Conservation (phyloP, 2,329 filamentous ascomycete genomes). For the Diatrype stigma region DNA sequence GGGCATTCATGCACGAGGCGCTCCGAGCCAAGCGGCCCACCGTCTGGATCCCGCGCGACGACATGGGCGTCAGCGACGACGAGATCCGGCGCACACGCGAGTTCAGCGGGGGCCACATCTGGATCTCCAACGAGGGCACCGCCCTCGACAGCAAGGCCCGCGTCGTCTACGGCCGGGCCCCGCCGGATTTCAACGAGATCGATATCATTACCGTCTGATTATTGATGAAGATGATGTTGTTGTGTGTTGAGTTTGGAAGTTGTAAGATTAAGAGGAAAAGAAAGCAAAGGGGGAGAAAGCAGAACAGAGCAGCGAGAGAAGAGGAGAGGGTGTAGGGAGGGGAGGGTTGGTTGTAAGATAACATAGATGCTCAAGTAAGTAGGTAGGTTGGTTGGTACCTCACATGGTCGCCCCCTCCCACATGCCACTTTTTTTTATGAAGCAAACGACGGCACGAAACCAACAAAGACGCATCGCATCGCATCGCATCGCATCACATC, state of each 20-base stretch:
- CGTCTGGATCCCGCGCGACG: constrained; percentile 91
- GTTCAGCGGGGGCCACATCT: constrained; percentile 76
- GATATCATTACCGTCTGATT: constrained; percentile 74
- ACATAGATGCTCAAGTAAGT: too few species aligned
- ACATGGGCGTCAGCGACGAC: constrained; percentile 85
- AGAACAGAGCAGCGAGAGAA: too few species aligned
- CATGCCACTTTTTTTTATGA: too few species aligned
- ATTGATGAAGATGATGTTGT: not conserved
- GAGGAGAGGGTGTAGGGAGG: too few species aligned
- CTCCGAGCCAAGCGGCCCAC: constrained; percentile 79
- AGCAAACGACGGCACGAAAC: too few species aligned
- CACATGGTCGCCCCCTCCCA: too few species aligned
- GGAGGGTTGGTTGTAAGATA: too few species aligned
- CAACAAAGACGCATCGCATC: not conserved
- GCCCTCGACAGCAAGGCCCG: constrained; percentile 78
- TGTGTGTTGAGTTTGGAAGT: too few species aligned
- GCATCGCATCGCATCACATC: too few species aligned
- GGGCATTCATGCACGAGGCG: constrained; percentile 88
- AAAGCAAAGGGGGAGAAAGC: too few species aligned
- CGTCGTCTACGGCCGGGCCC: constrained; percentile 79
- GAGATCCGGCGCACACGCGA: constrained; percentile 75
- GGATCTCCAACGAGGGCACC: constrained; percentile 92
- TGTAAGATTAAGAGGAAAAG: too few species aligned
- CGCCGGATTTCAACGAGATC: constrained; percentile 84
- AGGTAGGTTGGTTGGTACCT: too few species aligned